These are phyloP conservation scores for Heliamphora pulchella DNA, from an alignment of 179 eudicot genomes.

Conservation along the genomic window DNA sequence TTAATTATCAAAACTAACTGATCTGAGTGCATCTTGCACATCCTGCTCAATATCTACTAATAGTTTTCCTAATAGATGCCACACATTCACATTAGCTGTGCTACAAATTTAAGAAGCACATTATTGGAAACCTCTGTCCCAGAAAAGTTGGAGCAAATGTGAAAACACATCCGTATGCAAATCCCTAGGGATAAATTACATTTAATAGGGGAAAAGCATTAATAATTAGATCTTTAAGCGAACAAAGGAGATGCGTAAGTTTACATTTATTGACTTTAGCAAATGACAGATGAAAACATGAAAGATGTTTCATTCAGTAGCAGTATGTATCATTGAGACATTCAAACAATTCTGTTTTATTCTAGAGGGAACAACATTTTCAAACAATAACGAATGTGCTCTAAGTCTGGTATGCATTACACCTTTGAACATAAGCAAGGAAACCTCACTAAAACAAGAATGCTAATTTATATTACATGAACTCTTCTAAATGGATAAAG, in stretches of 20 bases:
- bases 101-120: background rate
- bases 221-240: background rate
- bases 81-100: background rate
- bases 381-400: background rate
- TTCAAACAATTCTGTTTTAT: background rate
- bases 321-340: background rate
- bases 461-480: no score
- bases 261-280: background rate
- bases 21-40: background rate
- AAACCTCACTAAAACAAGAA: background rate
- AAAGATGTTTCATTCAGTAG: background rate
- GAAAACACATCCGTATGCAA: background rate
- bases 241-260: background rate
- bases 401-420: background rate
- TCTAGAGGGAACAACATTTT: background rate
- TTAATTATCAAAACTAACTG: background rate
- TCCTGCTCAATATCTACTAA: background rate
- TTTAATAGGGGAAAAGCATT: background rate
- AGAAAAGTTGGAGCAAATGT: background rate
- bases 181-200: background rate
- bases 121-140: background rate
- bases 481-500: no score
- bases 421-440: background rate
- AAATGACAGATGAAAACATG: background rate
- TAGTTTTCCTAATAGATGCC: background rate